These are phyloP conservation scores for Astragalus membranaceus DNA, from an alignment of 306 rosid genomes.

Conservation along the genomic window DNA sequence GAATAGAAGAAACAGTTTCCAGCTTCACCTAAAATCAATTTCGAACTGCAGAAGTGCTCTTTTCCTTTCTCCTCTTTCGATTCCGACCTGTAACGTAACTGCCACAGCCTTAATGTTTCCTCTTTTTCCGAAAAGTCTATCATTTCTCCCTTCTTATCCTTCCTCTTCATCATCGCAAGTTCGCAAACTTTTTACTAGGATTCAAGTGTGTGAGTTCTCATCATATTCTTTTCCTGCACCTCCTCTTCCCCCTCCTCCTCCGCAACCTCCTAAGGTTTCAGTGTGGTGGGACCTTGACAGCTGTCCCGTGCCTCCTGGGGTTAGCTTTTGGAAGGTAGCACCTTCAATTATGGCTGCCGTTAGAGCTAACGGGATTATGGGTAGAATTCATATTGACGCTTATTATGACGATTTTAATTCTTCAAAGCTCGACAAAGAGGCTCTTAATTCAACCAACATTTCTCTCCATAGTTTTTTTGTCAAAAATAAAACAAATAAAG, in stretches of 20 bases:
- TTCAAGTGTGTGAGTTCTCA: slow-evolving; percentile 6
- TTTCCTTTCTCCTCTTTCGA: no score
- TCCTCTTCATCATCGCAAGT: no score
- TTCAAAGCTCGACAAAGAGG: slow-evolving; percentile 28
- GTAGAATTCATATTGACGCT: slow-evolving; percentile 63
- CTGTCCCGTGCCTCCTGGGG: slow-evolving; percentile 42
- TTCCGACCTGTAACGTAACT: no score
- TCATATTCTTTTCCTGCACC: no score
- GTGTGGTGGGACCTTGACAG: slow-evolving; percentile 96
- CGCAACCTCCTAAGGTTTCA: slow-evolving; percentile 37
- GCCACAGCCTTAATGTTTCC: no score
- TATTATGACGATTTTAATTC: neutral
- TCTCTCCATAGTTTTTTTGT: slow-evolving; percentile 21
- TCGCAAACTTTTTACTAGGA: no score
- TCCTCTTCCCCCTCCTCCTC: neutral
- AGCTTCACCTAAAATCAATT: no score
- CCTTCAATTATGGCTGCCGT: slow-evolving; percentile 47
- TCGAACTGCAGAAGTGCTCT: no score
- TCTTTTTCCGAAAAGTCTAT: no score
- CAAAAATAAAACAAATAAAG: neutral
- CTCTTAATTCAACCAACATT: slow-evolving; percentile 58
- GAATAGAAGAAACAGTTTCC: no score
- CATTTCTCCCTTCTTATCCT: no score
- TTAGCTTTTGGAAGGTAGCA: neutral
- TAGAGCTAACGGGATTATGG: slow-evolving; percentile 66